Percentiles rank a stretch among this genome's conserved stretches.
Conservation (phyloP, 2,329 filamentous ascomycete species). For the Pseudocercospora fuligena region DNA sequence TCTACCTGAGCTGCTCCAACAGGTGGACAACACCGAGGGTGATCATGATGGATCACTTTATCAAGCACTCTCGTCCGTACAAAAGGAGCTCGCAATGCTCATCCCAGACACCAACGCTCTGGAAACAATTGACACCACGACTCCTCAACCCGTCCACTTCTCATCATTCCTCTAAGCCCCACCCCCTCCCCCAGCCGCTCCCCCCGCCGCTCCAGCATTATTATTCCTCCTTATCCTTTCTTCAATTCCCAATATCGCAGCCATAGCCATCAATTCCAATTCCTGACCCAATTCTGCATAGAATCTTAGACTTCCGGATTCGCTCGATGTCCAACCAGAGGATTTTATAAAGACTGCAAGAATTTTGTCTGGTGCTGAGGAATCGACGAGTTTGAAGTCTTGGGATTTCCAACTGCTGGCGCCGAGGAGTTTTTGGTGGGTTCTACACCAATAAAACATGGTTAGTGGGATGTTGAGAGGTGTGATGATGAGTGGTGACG, state of each 20-base stretch:
- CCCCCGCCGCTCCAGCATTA: constrained; percentile 2
- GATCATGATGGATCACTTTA: neutral
- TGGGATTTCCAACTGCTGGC: constrained; percentile 6
- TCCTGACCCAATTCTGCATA: constrained; percentile 16
- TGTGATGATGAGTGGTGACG: no score
- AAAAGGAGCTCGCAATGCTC: neutral
- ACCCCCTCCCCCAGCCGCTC: neutral
- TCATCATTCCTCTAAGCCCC: neutral
- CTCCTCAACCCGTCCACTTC: neutral
- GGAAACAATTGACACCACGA: neutral
- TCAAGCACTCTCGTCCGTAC: neutral
- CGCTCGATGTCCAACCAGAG: constrained; percentile 1
- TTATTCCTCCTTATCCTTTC: constrained; percentile 17
- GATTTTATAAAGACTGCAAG: constrained; percentile 17
- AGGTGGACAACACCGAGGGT: neutral
- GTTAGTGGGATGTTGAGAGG: no score
- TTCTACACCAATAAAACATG: no score
- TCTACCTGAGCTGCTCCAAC: neutral
- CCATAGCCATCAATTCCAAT: constrained; percentile 19
- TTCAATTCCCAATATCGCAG: constrained; percentile 19
- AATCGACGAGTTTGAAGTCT: constrained; percentile 17
- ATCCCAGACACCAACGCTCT: neutral
- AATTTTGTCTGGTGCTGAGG: neutral
- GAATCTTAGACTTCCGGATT: constrained; percentile 16
- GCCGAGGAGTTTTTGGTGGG: constrained; percentile 8